phyloP scores from a whole-genome alignment of 1,284 basidiomycete genomes.

The Peniophora sp. region DNA sequence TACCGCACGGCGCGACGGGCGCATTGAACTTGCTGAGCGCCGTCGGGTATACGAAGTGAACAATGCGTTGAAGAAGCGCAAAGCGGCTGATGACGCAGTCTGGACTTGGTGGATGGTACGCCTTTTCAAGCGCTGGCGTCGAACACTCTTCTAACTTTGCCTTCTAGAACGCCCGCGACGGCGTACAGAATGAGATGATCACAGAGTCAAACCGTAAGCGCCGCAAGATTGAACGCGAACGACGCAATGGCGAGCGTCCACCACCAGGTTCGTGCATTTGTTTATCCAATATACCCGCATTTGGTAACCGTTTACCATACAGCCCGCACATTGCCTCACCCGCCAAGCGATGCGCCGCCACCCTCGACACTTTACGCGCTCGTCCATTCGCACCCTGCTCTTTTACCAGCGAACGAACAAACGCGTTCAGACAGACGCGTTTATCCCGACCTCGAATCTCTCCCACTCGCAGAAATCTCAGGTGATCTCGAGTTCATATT shows the following conservation, averaged over 20 bases:
- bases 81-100: conserved; percentile 52
- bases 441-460: conserved; percentile 47
- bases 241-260: conserved; percentile 67
- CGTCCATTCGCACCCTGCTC: conserved; percentile 22
- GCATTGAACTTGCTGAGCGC: conserved; percentile 63
- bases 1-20: conserved; percentile 63
- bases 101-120: conserved; percentile 77
- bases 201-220: conserved; percentile 78
- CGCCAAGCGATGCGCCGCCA: conserved; percentile 20
- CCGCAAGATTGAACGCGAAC: conserved; percentile 73
- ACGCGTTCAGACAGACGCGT: conserved; percentile 20
- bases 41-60: conserved; percentile 59
- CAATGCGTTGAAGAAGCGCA: conserved; percentile 47
- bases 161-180: conserved; percentile 52
- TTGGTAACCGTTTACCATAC: conserved; percentile 3
- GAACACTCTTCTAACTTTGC: background rate
- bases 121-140: conserved; percentile 3
- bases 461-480: conserved; percentile 42
- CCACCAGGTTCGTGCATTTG: conserved; percentile 42
- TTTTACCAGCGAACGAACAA: conserved; percentile 10
- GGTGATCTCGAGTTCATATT: conserved; percentile 39
- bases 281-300: background rate
- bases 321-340: conserved; percentile 27
- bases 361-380: conserved; percentile 27
- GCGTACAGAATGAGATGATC: conserved; percentile 77